phyloP scores from a whole-genome alignment of 768 basidiomycete species.

The Pulveroboletus sp. region DNA sequence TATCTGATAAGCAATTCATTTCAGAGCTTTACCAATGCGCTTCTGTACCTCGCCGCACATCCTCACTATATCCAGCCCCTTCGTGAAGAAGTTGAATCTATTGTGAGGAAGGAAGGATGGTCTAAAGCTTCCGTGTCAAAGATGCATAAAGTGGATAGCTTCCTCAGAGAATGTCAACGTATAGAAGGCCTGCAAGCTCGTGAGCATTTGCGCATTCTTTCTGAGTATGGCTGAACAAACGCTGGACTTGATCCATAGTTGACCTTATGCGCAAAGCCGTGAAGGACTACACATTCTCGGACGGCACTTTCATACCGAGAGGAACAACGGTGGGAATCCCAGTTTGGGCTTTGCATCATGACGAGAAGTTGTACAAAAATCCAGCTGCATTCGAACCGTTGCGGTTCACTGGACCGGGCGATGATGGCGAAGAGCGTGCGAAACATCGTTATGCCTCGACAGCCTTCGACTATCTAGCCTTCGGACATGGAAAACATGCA shows the following conservation, averaged over 20 bases:
- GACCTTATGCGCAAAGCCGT: background rate
- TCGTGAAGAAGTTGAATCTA: conserved; percentile 5
- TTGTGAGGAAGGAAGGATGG: conserved; percentile 3
- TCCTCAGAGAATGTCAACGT: conserved; percentile 10
- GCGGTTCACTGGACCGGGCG: background rate
- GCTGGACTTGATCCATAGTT: background rate
- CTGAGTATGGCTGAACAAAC: too few species aligned
- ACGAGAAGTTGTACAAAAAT: background rate
- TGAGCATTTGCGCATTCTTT: background rate
- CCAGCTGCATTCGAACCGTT: background rate
- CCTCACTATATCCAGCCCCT: background rate
- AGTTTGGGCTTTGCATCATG: background rate
- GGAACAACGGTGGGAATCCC: background rate
- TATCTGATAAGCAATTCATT: background rate
- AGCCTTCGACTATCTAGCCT: background rate
- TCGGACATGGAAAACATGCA: background rate
- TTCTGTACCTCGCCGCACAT: conserved; percentile 1
- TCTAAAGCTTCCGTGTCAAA: background rate
- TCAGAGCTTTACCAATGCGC: background rate
- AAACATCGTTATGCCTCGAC: background rate
- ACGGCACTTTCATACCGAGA: background rate
- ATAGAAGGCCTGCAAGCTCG: background rate
- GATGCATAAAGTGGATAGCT: conserved; percentile 8
- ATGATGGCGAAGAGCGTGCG: background rate
- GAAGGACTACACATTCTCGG: background rate